Base-by-base conservation (phyloP, 208 protist species). In the Trypanosoma platydactyli region DNA sequence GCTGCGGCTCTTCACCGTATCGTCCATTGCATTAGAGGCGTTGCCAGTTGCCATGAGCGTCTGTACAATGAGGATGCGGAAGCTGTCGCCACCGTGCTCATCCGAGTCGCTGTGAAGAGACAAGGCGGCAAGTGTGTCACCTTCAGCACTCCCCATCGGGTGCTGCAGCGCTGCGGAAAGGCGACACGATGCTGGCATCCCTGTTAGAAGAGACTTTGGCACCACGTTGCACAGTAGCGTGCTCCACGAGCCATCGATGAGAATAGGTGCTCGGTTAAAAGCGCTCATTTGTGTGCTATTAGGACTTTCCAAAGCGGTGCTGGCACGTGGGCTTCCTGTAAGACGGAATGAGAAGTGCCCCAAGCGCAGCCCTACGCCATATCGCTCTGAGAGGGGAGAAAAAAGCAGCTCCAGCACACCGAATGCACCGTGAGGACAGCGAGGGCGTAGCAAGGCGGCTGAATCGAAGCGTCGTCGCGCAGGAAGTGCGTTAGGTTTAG, bases 331-430 rank as follows among this genome's bases (percentile, higher is more conserved):
- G 1, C 22, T 9, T 24, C 41, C 25, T n/a, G 49, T 66, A 15
- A 59, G 49, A 24, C 67, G 58, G 16, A 73, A 16, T 18, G 67
- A 63, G 22, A 73, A 60, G 15, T 58, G 67, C 29, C 67, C 67
- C 40, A 61, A 12, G 3, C 58, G 49, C 12, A 66, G 7, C 7
- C 67, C 67, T 3, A 61, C 40, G 6, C 67, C 67, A 24, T 61
- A 46, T 6, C 51, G 30, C 38, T 54, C 50, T 11, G 33, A 27
- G 6, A 41, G 1, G 38, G 57, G 44, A 12, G 67, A 73, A 1
- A 46, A 61, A 1, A 73, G 33, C 6, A 73, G 11, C 51, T 73
- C 67, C 59, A 66, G n/a, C n/a, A 59, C 49, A 38, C 64, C 64
- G 54, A 60, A 20, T 0, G 51, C 42, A 18, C 54, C 54, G 20